Percentiles rank a stretch among this genome's conserved stretches.
Conservation (phyloP, 2,329 filamentous ascomycete species). For the Cladosporium cucumerinum region DNA sequence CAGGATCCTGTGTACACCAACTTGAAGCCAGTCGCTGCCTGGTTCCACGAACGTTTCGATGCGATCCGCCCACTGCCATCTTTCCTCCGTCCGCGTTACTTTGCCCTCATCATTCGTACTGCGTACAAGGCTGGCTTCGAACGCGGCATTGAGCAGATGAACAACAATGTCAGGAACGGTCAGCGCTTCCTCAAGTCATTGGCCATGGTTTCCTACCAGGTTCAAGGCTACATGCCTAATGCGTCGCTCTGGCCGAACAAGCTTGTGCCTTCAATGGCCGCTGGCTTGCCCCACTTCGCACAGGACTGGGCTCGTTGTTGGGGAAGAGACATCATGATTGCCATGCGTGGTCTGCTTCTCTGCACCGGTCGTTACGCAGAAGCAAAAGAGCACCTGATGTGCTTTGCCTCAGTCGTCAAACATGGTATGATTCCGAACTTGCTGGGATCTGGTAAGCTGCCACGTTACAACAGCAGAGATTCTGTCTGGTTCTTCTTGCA, state of each 20-base stretch:
- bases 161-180: constrained; percentile 69
- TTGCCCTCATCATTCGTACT: constrained; percentile 81
- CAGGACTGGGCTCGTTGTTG: constrained; percentile 94
- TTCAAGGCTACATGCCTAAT: constrained; percentile 84
- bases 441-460: constrained; percentile 76
- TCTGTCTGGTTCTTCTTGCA: constrained; percentile 98
- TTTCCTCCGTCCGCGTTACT: constrained; percentile 90
- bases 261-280: constrained; percentile 80
- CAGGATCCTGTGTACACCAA: constrained; percentile 57
- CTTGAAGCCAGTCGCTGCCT: constrained; percentile 65
- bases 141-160: constrained; percentile 74
- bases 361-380: constrained; percentile 85
- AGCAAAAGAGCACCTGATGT: constrained; percentile 88
- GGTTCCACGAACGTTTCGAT: constrained; percentile 82
- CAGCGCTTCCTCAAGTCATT: constrained; percentile 87
- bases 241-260: constrained; percentile 87
- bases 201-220: constrained; percentile 86
- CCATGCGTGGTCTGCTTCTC: constrained; percentile 84
- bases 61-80: constrained; percentile 80
- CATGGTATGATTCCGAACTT: constrained; percentile 98
- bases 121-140: constrained; percentile 82
- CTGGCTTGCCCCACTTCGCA: constrained; percentile 90
- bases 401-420: constrained; percentile 93
- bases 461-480: constrained; percentile 92
- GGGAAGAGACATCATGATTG: constrained; percentile 97